phyloP scores from a whole-genome alignment of 345 rosid genomes.

The Citrus inodora region DNA sequence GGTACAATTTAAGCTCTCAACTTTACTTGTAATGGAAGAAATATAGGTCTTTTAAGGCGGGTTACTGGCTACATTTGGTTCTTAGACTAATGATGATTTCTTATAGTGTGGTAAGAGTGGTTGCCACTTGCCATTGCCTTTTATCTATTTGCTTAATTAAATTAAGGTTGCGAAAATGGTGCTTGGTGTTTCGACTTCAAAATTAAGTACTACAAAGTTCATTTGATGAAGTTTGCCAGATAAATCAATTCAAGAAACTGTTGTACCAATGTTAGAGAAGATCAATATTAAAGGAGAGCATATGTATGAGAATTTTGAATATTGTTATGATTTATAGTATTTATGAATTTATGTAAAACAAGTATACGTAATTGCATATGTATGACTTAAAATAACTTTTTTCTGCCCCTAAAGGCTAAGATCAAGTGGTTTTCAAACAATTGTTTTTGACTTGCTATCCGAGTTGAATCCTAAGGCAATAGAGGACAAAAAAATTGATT shows the following conservation, averaged over 20 bases:
- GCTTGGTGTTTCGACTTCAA: neutral
- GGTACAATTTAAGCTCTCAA: slow-evolving; percentile 30
- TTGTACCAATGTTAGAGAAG: neutral
- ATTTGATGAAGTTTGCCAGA: neutral
- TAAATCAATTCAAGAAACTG: neutral
- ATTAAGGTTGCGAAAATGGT: neutral
- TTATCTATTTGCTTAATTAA: neutral
- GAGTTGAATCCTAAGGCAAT: no score
- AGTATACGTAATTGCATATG: no score
- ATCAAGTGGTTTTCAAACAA: no score
- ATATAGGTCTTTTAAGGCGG: neutral
- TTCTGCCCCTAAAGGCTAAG: no score
- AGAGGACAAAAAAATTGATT: no score
- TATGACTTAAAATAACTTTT: no score
- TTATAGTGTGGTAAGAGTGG: neutral
- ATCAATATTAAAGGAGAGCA: neutral
- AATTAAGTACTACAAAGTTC: neutral
- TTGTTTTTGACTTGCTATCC: no score
- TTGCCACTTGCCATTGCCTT: neutral
- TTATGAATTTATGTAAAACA: neutral
- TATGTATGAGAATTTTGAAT: neutral
- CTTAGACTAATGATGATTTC: neutral
- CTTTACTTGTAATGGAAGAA: neutral
- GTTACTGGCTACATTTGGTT: neutral
- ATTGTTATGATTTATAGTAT: neutral